Evolutionary conservation across 495 filamentous ascomycete genomes (phyloP).

Genomic region (Tuber magnatum): DNA sequence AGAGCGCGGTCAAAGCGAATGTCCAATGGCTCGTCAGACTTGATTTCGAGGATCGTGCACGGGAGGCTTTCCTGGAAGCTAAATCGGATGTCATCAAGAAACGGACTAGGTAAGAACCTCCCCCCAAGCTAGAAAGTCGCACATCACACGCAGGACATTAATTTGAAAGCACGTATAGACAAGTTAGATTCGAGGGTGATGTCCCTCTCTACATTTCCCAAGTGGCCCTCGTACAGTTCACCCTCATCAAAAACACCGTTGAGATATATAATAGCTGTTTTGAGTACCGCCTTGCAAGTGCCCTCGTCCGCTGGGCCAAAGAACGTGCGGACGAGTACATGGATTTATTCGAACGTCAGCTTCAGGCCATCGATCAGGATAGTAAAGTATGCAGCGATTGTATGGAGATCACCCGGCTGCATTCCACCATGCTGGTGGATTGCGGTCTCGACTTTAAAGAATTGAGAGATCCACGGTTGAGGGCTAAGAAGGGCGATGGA

Average conservation of each 20-base stretch:
- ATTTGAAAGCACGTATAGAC: slow-evolving; percentile 50
- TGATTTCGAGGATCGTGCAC: slow-evolving; percentile 80
- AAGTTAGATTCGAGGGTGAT: slow-evolving; percentile 89
- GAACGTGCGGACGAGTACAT: slow-evolving; percentile 88
- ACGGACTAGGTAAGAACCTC: slow-evolving; percentile 64
- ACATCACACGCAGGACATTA: neutral
- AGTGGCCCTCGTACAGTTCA: slow-evolving; percentile 94
- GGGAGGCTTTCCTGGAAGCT: slow-evolving; percentile 76
- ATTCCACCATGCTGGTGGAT: slow-evolving; percentile 70
- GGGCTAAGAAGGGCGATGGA: slow-evolving; percentile 25
- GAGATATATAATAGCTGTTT: slow-evolving; percentile 84
- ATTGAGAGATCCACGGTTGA: slow-evolving; percentile 48
- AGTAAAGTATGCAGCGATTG: slow-evolving; percentile 72
- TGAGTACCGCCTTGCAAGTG: slow-evolving; percentile 74
- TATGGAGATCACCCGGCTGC: slow-evolving; percentile 69
- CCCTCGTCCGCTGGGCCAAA: slow-evolving; percentile 93
- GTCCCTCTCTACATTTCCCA: slow-evolving; percentile 88
- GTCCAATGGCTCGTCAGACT: slow-evolving; percentile 75
- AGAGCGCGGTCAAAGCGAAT: slow-evolving; percentile 60
- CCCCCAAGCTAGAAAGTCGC: neutral
- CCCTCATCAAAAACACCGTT: slow-evolving; percentile 83
- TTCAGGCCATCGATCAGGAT: slow-evolving; percentile 67
- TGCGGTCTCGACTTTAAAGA: slow-evolving; percentile 87
- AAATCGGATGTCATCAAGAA: slow-evolving; percentile 67
- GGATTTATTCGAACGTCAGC: slow-evolving; percentile 65